A percentile compares a stretch with the other conserved stretches of the same genome.
phyloP scores from a whole-genome alignment of 257 asterid genomes.

The Solanum appendiculatum region DNA sequence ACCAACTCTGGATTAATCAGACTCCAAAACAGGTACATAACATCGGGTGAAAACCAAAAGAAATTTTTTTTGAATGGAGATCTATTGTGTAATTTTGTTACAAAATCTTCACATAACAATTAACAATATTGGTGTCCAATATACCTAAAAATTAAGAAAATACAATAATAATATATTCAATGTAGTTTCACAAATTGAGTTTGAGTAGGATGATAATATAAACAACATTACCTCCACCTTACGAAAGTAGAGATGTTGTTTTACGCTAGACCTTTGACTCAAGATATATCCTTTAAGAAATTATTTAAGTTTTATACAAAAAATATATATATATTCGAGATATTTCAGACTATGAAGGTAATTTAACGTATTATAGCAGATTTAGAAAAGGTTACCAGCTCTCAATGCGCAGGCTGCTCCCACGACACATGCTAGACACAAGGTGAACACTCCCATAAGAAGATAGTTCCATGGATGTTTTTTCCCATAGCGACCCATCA shows the following conservation, averaged over 20 bases:
- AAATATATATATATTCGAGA: background rate
- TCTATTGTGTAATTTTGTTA: background rate
- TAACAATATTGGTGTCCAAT: background rate
- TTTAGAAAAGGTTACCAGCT: slow-evolving; percentile 20
- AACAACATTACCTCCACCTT: background rate
- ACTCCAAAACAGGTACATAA: background rate
- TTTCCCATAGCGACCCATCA: slow-evolving; percentile 30
- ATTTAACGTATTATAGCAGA: background rate
- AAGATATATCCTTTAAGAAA: background rate
- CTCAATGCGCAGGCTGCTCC: slow-evolving; percentile 40
- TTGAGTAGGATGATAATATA: background rate
- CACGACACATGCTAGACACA: slow-evolving; percentile 35
- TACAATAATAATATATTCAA: background rate
- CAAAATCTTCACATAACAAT: background rate
- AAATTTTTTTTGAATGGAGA: background rate
- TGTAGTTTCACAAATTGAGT: accelerated
- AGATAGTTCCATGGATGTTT: slow-evolving; percentile 67
- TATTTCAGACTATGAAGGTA: background rate
- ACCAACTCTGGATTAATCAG: background rate
- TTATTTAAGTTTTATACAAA: background rate
- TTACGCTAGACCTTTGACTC: background rate
- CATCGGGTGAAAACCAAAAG: background rate
- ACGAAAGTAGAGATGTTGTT: background rate
- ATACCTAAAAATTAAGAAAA: background rate
- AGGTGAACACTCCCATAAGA: slow-evolving; percentile 45